Percentiles rank a stretch among this genome's conserved stretches.
Conservation (phyloP, 78 protist species). For the Guillardia theta region DNA sequence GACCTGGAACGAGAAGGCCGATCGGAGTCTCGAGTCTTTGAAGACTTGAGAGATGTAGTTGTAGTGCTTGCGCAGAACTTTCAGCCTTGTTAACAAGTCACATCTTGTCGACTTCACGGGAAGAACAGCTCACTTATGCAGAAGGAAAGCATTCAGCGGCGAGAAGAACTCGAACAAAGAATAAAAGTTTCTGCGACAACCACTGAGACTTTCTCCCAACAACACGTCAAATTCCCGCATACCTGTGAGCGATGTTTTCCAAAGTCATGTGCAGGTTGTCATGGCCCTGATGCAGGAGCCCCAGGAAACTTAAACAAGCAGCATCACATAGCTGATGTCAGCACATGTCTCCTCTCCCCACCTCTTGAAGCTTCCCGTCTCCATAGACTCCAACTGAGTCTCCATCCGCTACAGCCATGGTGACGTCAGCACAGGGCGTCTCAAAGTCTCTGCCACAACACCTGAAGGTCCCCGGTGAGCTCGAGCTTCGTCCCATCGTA, state of each 20-base stretch:
- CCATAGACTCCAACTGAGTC: slow-evolving; percentile 30
- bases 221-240: neutral
- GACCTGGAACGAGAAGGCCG: neutral
- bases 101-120: neutral
- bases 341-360: neutral
- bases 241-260: neutral
- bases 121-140: too few relatives aligned
- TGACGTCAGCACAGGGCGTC: neutral
- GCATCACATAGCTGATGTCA: neutral
- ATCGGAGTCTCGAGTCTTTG: neutral
- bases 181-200: slow-evolving; percentile 19
- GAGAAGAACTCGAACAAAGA: slow-evolving; percentile 40
- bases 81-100: too few relatives aligned
- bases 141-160: neutral
- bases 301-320: neutral
- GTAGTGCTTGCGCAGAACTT: neutral
- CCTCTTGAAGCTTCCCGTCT: neutral
- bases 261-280: slow-evolving; percentile 7
- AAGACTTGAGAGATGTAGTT: neutral
- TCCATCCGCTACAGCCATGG: neutral
- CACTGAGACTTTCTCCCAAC: neutral
- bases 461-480: neutral
- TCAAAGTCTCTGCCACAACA: neutral
- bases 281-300: neutral
- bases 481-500: slow-evolving; percentile 3